Conservation (phyloP, 1,139 yeast genomes). For the Kodamaea plutei region DNA sequence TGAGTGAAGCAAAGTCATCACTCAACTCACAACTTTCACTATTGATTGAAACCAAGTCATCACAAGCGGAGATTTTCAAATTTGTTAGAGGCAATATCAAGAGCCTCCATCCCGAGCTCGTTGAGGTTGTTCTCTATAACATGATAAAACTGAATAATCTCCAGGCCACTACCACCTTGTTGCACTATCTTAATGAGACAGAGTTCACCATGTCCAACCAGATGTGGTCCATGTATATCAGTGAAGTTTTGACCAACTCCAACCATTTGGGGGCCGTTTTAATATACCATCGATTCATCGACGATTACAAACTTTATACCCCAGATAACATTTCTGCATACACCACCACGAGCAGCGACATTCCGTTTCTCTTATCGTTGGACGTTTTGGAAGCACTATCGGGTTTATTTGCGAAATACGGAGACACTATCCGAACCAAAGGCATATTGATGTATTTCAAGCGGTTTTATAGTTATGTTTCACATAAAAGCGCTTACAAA, state of each 20-base stretch:
- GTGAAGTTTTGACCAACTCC: slow-evolving; percentile 22
- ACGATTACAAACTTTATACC: slow-evolving; percentile 19
- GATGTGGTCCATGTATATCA: slow-evolving; percentile 30
- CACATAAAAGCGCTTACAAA: slow-evolving; percentile 27
- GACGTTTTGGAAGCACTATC: slow-evolving; percentile 23
- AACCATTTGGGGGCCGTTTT: slow-evolving; percentile 33
- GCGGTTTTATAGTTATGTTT: slow-evolving; percentile 34
- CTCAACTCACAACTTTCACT: too few relatives aligned
- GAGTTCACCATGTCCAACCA: slow-evolving; percentile 29
- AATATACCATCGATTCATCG: slow-evolving; percentile 36
- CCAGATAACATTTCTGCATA: slow-evolving; percentile 15
- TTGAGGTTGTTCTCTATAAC: slow-evolving; percentile 21
- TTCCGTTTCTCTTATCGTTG: slow-evolving; percentile 34
- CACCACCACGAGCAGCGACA: slow-evolving; percentile 16
- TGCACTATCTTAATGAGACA: slow-evolving; percentile 17
- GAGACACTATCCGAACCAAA: slow-evolving; percentile 23
- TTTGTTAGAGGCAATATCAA: slow-evolving; percentile 6
- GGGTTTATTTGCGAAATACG: slow-evolving; percentile 25
- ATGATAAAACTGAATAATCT: slow-evolving; percentile 16
- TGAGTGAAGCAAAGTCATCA: too few relatives aligned
- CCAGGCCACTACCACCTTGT: slow-evolving; percentile 20
- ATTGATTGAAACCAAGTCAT: too few relatives aligned
- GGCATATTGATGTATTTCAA: slow-evolving; percentile 35
- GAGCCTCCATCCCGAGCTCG: slow-evolving; percentile 8
- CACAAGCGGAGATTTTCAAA: slow-evolving; percentile 8